A percentile compares a stretch with the other conserved stretches of the same genome.
Conservation (phyloP, 345 rosid species). For the Eutrema yunnanense region DNA sequence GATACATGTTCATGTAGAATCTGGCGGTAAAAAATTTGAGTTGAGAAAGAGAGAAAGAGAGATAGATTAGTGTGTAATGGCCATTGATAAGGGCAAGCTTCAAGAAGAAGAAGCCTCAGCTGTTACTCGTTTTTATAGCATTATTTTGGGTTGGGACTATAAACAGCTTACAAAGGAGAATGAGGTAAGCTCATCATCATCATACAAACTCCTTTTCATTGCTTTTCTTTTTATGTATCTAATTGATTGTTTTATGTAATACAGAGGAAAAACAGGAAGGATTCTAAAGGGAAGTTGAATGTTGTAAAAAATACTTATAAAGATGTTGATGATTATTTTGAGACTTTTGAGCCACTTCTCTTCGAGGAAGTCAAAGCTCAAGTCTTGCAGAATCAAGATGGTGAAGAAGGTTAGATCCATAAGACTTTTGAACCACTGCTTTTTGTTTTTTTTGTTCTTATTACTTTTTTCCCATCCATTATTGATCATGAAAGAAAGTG, state of each 20-base stretch:
- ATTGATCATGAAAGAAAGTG: neutral
- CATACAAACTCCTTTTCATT: neutral
- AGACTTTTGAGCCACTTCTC: slow-evolving; percentile 79
- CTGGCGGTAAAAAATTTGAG: neutral
- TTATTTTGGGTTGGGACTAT: slow-evolving; percentile 77
- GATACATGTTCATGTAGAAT: neutral
- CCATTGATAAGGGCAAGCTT: slow-evolving; percentile 49
- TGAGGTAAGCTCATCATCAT: slow-evolving; percentile 28
- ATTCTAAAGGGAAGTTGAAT: slow-evolving; percentile 31
- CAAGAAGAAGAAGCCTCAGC: slow-evolving; percentile 53
- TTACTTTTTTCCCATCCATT: neutral
- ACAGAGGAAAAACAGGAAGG: slow-evolving; percentile 33
- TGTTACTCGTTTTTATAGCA: slow-evolving; percentile 53
- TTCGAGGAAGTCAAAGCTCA: slow-evolving; percentile 95
- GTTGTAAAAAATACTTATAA: slow-evolving; percentile 59
- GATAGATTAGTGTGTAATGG: slow-evolving; percentile 31
- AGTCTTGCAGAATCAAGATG: slow-evolving; percentile 65
- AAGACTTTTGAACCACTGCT: neutral
- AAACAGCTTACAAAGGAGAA: slow-evolving; percentile 48
- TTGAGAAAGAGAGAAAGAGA: neutral
- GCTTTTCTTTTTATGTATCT: neutral
- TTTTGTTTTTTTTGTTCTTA: neutral
- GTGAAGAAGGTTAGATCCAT: slow-evolving; percentile 57
- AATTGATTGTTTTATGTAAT: neutral
- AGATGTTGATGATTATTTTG: slow-evolving; percentile 69